Conservation (phyloP, 2,329 filamentous ascomycete species). For the Ceratocystis cubensis region DNA sequence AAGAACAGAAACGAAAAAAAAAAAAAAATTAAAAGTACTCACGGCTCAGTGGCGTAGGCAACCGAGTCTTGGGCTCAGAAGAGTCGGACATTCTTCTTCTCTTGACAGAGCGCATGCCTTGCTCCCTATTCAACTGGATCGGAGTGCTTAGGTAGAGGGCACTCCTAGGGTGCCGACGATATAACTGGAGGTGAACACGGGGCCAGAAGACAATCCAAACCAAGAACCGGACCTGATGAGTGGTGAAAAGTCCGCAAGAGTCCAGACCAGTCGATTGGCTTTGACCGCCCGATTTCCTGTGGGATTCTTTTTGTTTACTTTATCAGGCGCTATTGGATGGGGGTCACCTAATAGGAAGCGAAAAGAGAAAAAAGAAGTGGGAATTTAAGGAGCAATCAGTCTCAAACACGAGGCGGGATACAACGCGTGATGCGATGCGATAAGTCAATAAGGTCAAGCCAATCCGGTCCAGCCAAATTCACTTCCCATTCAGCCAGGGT, state of each 20-base stretch:
- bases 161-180: no score
- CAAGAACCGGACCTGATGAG: neutral
- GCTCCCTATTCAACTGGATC: neutral
- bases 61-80: conserved; percentile 11
- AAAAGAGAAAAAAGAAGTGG: conserved; percentile 4
- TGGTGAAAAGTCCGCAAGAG: neutral
- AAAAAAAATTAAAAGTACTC: neutral
- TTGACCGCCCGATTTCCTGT: conserved; percentile 6
- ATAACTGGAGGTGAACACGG: no score
- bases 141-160: no score
- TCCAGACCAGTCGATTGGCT: neutral
- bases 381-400: neutral
- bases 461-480: no score
- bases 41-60: conserved; percentile 14
- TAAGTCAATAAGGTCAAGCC: neutral
- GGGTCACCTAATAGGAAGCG: conserved; percentile 25
- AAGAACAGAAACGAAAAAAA: neutral
- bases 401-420: neutral
- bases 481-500: no score
- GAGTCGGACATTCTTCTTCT: conserved; percentile 19
- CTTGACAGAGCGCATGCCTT: conserved; percentile 15
- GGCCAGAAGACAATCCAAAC: neutral
- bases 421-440: neutral
- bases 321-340: neutral
- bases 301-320: neutral